Conservation (phyloP, 441 rosid species). For the Mallotus japonicus region DNA sequence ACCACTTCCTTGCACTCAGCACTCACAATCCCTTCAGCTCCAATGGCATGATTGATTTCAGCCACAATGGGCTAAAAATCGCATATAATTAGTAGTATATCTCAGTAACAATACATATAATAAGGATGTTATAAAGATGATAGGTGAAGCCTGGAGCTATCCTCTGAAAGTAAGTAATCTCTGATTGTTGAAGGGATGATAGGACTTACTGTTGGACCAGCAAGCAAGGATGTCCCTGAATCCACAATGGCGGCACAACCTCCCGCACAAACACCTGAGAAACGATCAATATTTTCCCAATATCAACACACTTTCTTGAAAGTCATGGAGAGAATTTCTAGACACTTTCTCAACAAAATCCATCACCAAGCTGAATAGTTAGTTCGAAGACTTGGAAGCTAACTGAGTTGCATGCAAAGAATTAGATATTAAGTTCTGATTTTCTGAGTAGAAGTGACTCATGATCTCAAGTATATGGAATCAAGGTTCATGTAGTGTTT, state of each 20-base stretch:
- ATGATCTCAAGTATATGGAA: background rate
- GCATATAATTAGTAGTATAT: conserved; percentile 11
- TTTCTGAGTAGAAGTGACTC: background rate
- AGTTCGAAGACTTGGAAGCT: background rate
- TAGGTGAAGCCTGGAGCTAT: background rate
- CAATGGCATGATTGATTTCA: conserved; percentile 78
- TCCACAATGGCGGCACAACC: conserved; percentile 82
- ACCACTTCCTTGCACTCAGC: conserved; percentile 71
- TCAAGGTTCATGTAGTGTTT: background rate
- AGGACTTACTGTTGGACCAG: conserved; percentile 67
- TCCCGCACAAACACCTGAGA: conserved; percentile 50
- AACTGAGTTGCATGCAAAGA: too few species aligned
- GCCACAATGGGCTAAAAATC: conserved; percentile 52
- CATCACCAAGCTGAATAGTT: background rate
- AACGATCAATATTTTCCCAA: background rate
- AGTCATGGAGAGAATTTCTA: conserved; percentile 8
- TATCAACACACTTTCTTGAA: background rate
- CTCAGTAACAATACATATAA: background rate
- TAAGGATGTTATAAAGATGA: background rate
- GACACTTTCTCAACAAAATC: background rate
- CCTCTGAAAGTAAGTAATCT: too few species aligned
- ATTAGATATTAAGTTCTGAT: too few species aligned
- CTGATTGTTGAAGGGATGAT: background rate
- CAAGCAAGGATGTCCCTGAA: conserved; percentile 79
- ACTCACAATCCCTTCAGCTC: conserved; percentile 65